phyloP scores from a whole-genome alignment of 495 filamentous ascomycete genomes.

The Trichoderma gamsii region DNA sequence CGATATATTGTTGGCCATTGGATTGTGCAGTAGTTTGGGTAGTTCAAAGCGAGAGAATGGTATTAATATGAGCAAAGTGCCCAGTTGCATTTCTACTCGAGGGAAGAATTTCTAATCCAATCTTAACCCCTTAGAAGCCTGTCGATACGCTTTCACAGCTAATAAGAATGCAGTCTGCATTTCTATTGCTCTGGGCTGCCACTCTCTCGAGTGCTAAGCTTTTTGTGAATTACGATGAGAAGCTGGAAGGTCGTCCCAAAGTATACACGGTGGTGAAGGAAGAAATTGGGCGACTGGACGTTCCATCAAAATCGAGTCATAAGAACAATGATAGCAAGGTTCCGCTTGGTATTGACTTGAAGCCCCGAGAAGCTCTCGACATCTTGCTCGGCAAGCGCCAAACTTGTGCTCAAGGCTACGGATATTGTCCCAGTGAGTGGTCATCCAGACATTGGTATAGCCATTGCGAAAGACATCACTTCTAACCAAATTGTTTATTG shows the following conservation, averaged over 20 bases:
- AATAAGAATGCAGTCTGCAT: neutral
- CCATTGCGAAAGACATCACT: too few species aligned
- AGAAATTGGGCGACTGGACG: neutral
- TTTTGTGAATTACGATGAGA: neutral
- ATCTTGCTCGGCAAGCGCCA: conserved; percentile 19
- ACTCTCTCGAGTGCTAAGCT: neutral
- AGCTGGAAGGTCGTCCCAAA: neutral
- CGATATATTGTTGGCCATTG: too few species aligned
- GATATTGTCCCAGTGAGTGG: conserved; percentile 25
- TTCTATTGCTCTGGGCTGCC: neutral
- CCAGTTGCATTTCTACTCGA: neutral
- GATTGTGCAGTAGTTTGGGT: too few species aligned
- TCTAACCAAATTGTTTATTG: too few species aligned
- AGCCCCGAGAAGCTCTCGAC: neutral
- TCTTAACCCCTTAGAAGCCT: neutral
- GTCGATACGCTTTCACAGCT: neutral
- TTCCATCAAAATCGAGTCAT: neutral
- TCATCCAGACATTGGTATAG: too few species aligned
- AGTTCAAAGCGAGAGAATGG: too few species aligned
- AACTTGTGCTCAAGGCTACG: conserved; percentile 24
- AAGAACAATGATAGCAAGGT: neutral
- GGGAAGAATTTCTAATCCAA: neutral
- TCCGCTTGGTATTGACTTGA: neutral
- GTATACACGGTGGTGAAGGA: neutral
- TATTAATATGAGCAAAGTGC: neutral